Conservation (phyloP, 2,329 filamentous ascomycete genomes). For the Mycosphaerella sp. region DNA sequence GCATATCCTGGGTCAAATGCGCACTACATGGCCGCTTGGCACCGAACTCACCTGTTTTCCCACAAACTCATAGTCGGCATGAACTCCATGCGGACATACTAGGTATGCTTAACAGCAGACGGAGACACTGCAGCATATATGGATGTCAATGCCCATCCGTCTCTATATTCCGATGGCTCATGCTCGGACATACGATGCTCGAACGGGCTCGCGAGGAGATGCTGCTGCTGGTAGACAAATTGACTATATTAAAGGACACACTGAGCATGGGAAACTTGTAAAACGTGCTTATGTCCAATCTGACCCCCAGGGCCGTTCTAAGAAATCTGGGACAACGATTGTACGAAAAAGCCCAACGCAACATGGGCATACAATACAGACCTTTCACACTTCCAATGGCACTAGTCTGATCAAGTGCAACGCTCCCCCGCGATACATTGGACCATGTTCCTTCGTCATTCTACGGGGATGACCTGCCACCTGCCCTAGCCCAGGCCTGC, state of each 20-base stretch:
- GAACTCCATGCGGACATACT: too few species aligned
- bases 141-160: background rate
- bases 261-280: slow-evolving; percentile 11
- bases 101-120: slow-evolving; percentile 4
- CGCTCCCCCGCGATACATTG: slow-evolving; percentile 4
- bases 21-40: slow-evolving; percentile 5
- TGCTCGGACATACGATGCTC: slow-evolving; percentile 1
- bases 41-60: background rate
- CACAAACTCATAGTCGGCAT: too few species aligned
- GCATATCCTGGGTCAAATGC: slow-evolving; percentile 12
- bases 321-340: slow-evolving; percentile 8
- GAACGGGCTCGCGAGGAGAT: slow-evolving; percentile 4
- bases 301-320: slow-evolving; percentile 2
- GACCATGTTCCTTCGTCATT: slow-evolving; percentile 2
- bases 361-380: background rate
- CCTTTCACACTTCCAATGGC: background rate
- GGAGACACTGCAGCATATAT: background rate
- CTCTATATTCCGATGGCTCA: slow-evolving; percentile 3
- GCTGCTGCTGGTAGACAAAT: slow-evolving; percentile 1
- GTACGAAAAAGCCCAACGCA: slow-evolving; percentile 3
- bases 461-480: background rate
- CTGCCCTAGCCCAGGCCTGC: background rate
- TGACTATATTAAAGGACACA: slow-evolving; percentile 10
- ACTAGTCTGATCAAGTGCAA: background rate
- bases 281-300: slow-evolving; percentile 5